Evolutionary conservation across 1,284 basidiomycete genomes (phyloP), one percentile per base, ranked within the genome.

Genomic region (Pseudozyma thailandica): DNA sequence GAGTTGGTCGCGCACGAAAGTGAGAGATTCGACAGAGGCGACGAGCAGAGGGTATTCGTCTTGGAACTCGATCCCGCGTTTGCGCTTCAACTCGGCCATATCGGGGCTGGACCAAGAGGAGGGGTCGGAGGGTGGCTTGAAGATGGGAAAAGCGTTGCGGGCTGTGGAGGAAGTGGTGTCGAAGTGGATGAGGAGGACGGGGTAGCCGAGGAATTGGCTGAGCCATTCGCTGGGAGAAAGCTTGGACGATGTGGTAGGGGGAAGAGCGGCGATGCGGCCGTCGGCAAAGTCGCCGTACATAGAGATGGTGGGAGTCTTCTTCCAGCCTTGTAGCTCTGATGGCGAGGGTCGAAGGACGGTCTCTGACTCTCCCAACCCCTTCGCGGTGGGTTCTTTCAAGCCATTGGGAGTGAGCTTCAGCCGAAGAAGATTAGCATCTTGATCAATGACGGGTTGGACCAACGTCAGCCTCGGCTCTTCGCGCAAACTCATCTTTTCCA

Each of bases 31-130:
- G 5, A 37, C 25, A 13, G 69, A 75, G 6, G 77, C 57, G 16
- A 79, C 53, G 4, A 77, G 59, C 0, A 79, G 64, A 3, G 77
- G 77, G 42, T 79, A 79, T 28, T 75, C 72, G 47, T 79, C 75
- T 35, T 75, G 73, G 28, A 77, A 79, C 35, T 77, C 75, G 28
- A 79, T 61, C 0, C 69, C 69, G 12, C 65, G 57, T 26, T 50
- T 56, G 3, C 61, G 50, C 12, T 65, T 13, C 13, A 78, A 31
- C 45, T 70, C 70, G 1, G 16, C 21, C 2, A 37, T 27, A 35
- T 70, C 65, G 1, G 1, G 0, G 2, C 7, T 16, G 0, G 45
- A 45, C 68, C 57, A 62, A 0, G 23, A 4, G 2, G 16, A 0
- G 3, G 37, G n/a, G 28, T 72, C 58, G 16, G 37, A 26, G 16